phyloP scores from a whole-genome alignment of 768 basidiomycete species.

The Naganishia randhawae region DNA sequence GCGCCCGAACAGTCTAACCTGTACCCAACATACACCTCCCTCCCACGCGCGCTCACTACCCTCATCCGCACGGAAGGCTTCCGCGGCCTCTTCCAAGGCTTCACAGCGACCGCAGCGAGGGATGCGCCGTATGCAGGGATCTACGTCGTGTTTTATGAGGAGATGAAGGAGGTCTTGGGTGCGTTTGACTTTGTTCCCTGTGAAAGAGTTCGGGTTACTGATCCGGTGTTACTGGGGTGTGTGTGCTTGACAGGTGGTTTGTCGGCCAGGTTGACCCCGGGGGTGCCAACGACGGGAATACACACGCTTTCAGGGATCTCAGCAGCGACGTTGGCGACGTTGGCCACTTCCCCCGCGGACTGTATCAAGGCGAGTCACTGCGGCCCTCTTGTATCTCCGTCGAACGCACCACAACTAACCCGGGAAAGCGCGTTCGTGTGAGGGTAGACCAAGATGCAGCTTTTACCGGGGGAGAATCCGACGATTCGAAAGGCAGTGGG shows the following conservation, averaged over 20 bases:
- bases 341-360: constrained; percentile 87
- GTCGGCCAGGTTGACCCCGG: constrained; percentile 33
- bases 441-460: constrained; percentile 80
- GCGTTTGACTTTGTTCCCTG: constrained; percentile 36
- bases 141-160: constrained; percentile 83
- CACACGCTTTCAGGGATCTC: constrained; percentile 59
- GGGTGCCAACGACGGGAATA: constrained; percentile 44
- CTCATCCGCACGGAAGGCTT: constrained; percentile 57
- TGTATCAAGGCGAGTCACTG: constrained; percentile 71
- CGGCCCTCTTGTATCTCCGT: not conserved
- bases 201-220: constrained; percentile 2
- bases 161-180: constrained; percentile 72
- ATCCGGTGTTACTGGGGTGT: constrained; percentile 8
- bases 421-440: constrained; percentile 22
- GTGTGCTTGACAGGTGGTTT: not conserved
- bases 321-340: constrained; percentile 77
- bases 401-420: not conserved
- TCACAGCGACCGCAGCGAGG: constrained; percentile 79
- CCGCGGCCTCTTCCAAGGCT: constrained; percentile 76
- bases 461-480: constrained; percentile 74
- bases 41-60: constrained; percentile 40
- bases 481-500: constrained; percentile 63
- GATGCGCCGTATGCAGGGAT: constrained; percentile 93
- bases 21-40: constrained; percentile 43
- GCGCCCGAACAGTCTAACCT: constrained; percentile 35